Evolutionary conservation across 495 filamentous ascomycete species (phyloP), one percentile per base, ranked within the genome.

Genomic region (Daldinia caldariorum): DNA sequence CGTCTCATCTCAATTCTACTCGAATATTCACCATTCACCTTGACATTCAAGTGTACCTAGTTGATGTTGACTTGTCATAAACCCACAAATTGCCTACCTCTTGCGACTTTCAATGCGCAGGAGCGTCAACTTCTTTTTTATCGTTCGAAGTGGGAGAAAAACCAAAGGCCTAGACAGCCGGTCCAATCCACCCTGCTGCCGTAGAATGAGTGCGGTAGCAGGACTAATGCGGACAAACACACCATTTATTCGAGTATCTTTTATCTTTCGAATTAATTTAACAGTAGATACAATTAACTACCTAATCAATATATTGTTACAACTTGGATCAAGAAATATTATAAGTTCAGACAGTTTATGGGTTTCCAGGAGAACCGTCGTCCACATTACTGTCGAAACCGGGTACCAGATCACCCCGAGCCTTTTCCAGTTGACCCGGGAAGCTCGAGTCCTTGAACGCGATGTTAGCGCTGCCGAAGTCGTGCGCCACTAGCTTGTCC

Each of bases 211-310:
- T 86, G 81, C 80, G 81, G 78, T 78, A 82, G 80, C 81, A 79
- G 85, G 85, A 87, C 85, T 87, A 86, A 85, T 79, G 74, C 78
- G 81, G 85, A 86, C 85, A 86, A 71, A 87, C 83, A 87, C 78
- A 22, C 50, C 31, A 56, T 62, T 61, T 14, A 26, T 29, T 34
- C 12, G 6, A 39, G 26, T 32, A 50, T 0, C 8, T 29, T 18
- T 63, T 32, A 50, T 0, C 8, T 29, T 18, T 63, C 38, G 22
- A 10, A 29, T 61, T 35, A 39, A 54, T 16, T 18, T 34, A 12
- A 56, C 8, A 12, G 32, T 37, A 56, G 32, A 56, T 57, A 43
- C 39, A 13, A 12, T 57, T 57, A 56, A 22, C 32, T n/a, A 3
- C 26, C 26, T 26, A 26, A 26, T 26, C 26, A 26, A 41, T 53